Percentiles rank a stretch among this genome's conserved stretches.
phyloP scores from a whole-genome alignment of 148 eudicot genomes.

The Diospyros lotus region DNA sequence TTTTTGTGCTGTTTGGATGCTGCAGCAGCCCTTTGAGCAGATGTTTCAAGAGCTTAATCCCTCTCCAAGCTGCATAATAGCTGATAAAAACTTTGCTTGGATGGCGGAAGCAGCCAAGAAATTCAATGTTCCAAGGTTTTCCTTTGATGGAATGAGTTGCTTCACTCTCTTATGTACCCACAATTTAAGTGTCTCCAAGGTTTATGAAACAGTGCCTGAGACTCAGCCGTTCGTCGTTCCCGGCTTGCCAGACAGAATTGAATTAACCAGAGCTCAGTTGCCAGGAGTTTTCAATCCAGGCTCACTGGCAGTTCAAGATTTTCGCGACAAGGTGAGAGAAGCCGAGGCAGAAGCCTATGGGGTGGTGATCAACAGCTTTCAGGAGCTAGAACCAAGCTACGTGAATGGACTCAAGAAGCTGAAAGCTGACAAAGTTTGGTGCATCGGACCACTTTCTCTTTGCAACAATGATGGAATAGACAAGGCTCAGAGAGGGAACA shows the following conservation, averaged over 20 bases:
- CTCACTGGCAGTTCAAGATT: neutral
- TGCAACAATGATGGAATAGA: conserved; percentile 23
- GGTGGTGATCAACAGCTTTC: conserved; percentile 35
- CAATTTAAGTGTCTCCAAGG: neutral
- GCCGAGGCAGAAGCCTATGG: conserved; percentile 28
- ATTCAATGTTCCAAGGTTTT: neutral
- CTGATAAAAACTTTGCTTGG: neutral
- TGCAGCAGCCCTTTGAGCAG: neutral
- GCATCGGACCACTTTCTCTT: conserved; percentile 36
- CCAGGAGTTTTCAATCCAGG: neutral
- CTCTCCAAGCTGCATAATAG: neutral
- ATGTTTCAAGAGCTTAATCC: neutral
- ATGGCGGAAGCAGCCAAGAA: neutral
- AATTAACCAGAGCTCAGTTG: neutral
- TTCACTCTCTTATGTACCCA: neutral
- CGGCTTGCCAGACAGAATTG: neutral
- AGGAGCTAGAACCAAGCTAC: conserved; percentile 37
- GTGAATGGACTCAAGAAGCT: conserved; percentile 20
- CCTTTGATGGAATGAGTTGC: neutral
- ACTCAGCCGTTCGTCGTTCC: neutral
- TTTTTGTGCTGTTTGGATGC: neutral
- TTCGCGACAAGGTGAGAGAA: conserved; percentile 11
- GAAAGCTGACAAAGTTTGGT: conserved; percentile 22
- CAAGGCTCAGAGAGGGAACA: conserved; percentile 27
- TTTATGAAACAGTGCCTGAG: neutral